A percentile compares a stretch with the other conserved stretches of the same genome.
Conservation (phyloP, 345 rosid species). For the Clausena lansium region DNA sequence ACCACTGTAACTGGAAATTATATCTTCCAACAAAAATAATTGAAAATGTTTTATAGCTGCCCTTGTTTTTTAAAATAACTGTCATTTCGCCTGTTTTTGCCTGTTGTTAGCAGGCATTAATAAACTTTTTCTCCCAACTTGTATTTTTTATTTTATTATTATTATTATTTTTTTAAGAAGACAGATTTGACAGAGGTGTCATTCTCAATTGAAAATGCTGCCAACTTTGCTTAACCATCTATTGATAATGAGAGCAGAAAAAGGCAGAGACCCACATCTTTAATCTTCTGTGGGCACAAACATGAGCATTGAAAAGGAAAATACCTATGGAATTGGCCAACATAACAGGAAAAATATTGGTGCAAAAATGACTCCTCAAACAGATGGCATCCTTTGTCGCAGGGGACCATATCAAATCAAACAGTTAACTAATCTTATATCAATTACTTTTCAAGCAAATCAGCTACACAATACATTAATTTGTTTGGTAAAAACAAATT, state of each 20-base stretch:
- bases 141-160: too few species aligned
- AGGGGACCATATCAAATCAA: constrained; percentile 2
- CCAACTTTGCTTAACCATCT: background rate
- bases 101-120: background rate
- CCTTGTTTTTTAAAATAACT: too few species aligned
- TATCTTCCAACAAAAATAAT: background rate
- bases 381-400: background rate
- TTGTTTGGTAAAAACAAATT: background rate
- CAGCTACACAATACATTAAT: background rate
- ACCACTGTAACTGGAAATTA: background rate
- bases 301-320: constrained; percentile 4
- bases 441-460: background rate
- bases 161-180: background rate
- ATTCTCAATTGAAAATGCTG: background rate
- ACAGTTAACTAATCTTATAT: background rate
- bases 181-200: background rate
- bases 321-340: background rate
- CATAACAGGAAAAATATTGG: background rate
- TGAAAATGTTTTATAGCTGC: background rate
- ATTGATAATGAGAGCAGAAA: background rate
- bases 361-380: background rate
- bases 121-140: background rate
- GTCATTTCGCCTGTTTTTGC: background rate
- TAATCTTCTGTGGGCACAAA: background rate
- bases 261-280: background rate